Percentiles rank a stretch among this genome's conserved stretches.
Evolutionary conservation across 2,329 filamentous ascomycete genomes (phyloP).

Genomic region (Colletotrichum musae): DNA sequence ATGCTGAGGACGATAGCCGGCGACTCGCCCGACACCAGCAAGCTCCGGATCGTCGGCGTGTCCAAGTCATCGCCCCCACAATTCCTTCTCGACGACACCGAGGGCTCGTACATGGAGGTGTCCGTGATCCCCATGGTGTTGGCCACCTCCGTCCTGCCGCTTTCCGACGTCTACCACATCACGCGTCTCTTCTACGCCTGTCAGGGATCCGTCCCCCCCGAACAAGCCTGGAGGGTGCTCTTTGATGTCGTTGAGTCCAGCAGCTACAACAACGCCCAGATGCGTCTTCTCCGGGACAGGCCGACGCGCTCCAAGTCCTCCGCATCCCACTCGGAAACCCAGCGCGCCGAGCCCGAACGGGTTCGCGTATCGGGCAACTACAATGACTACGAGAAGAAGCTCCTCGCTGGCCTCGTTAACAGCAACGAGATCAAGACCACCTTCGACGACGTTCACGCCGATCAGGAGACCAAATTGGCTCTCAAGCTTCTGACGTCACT

Average conservation of each 20-base stretch:
- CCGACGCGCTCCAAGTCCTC: constrained; percentile 41
- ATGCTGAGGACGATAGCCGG: constrained; percentile 60
- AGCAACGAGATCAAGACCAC: constrained; percentile 86
- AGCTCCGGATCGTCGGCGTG: constrained; percentile 34
- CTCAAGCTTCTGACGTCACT: constrained; percentile 91
- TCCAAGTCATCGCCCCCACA: constrained; percentile 37
- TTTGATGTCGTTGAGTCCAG: constrained; percentile 42
- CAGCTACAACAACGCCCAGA: constrained; percentile 34
- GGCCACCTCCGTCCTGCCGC: constrained; percentile 51
- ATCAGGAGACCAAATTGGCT: constrained; percentile 85
- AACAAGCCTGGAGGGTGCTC: constrained; percentile 36
- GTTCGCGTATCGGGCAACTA: constrained; percentile 57
- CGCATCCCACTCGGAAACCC: constrained; percentile 30
- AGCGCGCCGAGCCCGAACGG: constrained; percentile 39
- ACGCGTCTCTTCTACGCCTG: constrained; percentile 46
- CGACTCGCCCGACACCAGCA: constrained; percentile 39
- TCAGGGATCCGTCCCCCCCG: constrained; percentile 27
- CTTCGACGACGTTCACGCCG: constrained; percentile 88
- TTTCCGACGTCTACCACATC: constrained; percentile 57
- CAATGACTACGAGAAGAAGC: constrained; percentile 85
- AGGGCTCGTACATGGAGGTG: constrained; percentile 36
- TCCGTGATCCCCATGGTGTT: constrained; percentile 42
- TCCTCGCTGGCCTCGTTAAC: constrained; percentile 87
- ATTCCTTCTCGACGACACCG: constrained; percentile 30
- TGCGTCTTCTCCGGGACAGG: constrained; percentile 23